phyloP scores from a whole-genome alignment of 345 rosid genomes.

The Noccaea caerulescens region DNA sequence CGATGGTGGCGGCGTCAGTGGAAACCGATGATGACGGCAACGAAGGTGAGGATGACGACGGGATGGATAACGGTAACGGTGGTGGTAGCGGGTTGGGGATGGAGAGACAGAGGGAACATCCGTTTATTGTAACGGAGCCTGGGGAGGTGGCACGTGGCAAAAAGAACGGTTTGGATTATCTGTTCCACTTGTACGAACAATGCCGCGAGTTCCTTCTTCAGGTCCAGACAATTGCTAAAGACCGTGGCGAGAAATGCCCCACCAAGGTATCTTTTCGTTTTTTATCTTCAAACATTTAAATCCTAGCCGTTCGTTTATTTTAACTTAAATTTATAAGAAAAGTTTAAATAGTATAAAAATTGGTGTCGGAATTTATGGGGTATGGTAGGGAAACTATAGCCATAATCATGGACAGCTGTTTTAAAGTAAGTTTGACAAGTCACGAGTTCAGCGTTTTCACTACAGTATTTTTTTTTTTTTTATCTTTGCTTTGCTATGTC shows the following conservation, averaged over 20 bases:
- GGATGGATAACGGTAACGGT: slow-evolving; percentile 51
- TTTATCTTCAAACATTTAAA: slow-evolving; percentile 2
- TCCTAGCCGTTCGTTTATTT: slow-evolving; percentile 31
- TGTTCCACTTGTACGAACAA: slow-evolving; percentile 96
- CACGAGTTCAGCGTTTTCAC: slow-evolving; percentile 33
- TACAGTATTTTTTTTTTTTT: background rate
- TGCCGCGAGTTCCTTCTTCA: slow-evolving; percentile 94
- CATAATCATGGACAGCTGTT: slow-evolving; percentile 51
- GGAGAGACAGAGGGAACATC: slow-evolving; percentile 96
- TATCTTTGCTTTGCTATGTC: slow-evolving; percentile 21
- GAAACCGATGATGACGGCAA: slow-evolving; percentile 49
- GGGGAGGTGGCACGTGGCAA: slow-evolving; percentile 99
- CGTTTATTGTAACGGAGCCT: slow-evolving; percentile 99
- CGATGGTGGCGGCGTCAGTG: slow-evolving; percentile 41
- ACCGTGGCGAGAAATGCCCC: slow-evolving; percentile 98
- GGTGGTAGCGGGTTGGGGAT: slow-evolving; percentile 53
- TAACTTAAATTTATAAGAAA: background rate
- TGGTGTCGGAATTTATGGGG: slow-evolving; percentile 39
- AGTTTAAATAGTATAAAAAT: background rate
- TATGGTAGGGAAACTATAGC: slow-evolving; percentile 36
- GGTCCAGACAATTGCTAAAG: slow-evolving; percentile 90
- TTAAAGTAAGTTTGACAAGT: slow-evolving; percentile 48
- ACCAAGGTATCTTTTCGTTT: slow-evolving; percentile 64
- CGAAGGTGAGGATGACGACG: slow-evolving; percentile 47
- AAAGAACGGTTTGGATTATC: slow-evolving; percentile 98